Evolutionary conservation across 2,329 filamentous ascomycete genomes (phyloP), one percentile per base, ranked within the genome.

Genomic region (Byssoonygena ceratinophila): DNA sequence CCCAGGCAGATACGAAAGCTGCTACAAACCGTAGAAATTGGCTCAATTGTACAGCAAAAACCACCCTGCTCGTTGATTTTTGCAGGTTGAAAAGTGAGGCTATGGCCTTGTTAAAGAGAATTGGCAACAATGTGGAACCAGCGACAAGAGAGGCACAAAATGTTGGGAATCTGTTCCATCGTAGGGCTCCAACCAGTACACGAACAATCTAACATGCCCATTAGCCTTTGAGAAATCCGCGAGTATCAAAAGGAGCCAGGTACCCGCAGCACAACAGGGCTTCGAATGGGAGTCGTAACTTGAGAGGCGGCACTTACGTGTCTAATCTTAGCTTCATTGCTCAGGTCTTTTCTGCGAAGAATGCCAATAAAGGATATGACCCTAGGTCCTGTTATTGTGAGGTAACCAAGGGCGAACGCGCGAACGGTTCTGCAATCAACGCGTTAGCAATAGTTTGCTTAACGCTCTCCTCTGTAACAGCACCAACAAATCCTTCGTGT

Each of bases 61-160:
- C 45, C 37, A 46, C 46, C 12, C 43, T 49, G 12, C 27, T 56
- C 41, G 37, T 48, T 18, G 52, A 29, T 32, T 32, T 34, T 36
- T 31, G 36, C 29, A 27, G 29, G 20, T 47, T 54, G 49, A 54
- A 56, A 16, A 50, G n/a, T 22, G 50, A 25, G 18, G 43, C 45
- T 23, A 52, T 29, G 16, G 29, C 11, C 46, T 37, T 54, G 27
- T 54, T 40, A 53, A 63, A 59, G 16, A 65, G 54, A 18, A 62
- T 50, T 16, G 71, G 70, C 18, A 78, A 60, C 46, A 75, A 52
- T 14, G 74, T 76, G 49, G 76, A 76, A 20, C 76, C 75, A 36
- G 73, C 76, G 16, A 78, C 68, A 14, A 79, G 64, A 22, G 71
- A 58, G 40, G 71, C 77, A 60, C 76, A 79, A 55, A 75, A 77